A percentile compares a stretch with the other conserved stretches of the same genome.
Evolutionary conservation across 805 yeast genomes (phyloP).

Genomic region (Metschnikowia corniflorae): DNA sequence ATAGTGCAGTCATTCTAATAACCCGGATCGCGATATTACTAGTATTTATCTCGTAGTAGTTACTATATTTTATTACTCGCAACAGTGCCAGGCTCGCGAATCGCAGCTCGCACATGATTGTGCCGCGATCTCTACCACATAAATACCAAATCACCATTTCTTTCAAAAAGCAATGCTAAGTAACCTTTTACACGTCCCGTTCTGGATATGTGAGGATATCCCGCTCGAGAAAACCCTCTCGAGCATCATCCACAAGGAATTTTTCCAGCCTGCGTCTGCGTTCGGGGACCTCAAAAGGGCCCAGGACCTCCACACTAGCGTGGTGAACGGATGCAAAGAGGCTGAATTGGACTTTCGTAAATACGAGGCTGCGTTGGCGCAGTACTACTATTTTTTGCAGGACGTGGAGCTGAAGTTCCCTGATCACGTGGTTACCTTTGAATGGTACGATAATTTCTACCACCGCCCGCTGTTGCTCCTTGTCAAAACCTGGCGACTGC

Average conservation of each 20-base stretch:
- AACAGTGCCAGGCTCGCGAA: too few relatives aligned
- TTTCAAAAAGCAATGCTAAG: slow-evolving; percentile 6
- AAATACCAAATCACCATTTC: too few relatives aligned
- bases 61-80: too few relatives aligned
- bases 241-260: slow-evolving; percentile 46
- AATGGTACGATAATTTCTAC: slow-evolving; percentile 67
- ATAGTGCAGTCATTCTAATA: too few relatives aligned
- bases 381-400: slow-evolving; percentile 47
- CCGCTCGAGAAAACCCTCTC: slow-evolving; percentile 26
- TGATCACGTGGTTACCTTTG: slow-evolving; percentile 52
- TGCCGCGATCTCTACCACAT: too few relatives aligned
- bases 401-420: slow-evolving; percentile 59
- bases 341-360: slow-evolving; percentile 15
- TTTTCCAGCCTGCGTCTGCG: slow-evolving; percentile 34
- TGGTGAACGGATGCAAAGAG: slow-evolving; percentile 30
- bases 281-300: slow-evolving; percentile 42
- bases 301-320: slow-evolving; percentile 41
- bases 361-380: slow-evolving; percentile 30
- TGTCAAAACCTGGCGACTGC: slow-evolving; percentile 28
- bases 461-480: slow-evolving; percentile 18
- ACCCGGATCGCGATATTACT: too few relatives aligned
- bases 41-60: too few relatives aligned
- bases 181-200: slow-evolving; percentile 10
- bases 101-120: too few relatives aligned
- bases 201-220: slow-evolving; percentile 5